Conservation (phyloP, 202 grass and related monocot genomes). For the Elaeis oleifera region DNA sequence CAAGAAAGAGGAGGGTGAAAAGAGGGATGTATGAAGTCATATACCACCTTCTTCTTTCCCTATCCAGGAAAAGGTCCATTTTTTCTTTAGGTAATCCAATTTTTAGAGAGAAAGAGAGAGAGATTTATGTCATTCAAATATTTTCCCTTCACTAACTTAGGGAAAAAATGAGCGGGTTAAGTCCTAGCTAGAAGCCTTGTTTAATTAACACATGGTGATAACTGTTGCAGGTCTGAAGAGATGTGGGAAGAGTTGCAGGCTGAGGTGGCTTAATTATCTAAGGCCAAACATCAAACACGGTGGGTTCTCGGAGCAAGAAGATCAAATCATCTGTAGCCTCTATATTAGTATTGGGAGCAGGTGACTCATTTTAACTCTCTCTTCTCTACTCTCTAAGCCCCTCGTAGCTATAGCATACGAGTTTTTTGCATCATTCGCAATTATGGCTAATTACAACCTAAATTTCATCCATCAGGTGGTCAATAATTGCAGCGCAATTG, state of each 20-base stretch:
- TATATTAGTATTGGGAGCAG: constrained; percentile 15
- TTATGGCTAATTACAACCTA: not conserved
- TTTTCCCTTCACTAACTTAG: no score
- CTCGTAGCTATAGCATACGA: no score
- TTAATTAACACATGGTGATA: not conserved
- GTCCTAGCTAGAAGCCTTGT: not conserved
- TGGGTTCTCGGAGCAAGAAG: constrained; percentile 9
- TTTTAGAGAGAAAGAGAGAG: no score
- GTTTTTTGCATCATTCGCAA: not conserved
- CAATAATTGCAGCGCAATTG: constrained; percentile 53
- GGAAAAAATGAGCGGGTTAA: not conserved
- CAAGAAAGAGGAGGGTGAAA: no score
- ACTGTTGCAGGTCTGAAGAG: constrained; percentile 3
- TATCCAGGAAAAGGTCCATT: no score
- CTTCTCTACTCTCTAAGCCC: no score
- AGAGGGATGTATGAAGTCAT: no score
- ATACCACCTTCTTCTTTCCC: no score
- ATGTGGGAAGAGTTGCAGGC: constrained; percentile 10
- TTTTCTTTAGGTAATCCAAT: no score
- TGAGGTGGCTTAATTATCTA: constrained; percentile 11
- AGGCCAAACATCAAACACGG: constrained; percentile 8
- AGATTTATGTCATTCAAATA: no score
- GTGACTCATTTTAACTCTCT: not conserved
- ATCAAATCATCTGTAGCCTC: constrained; percentile 7
- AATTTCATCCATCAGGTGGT: constrained; percentile 27